A percentile compares a stretch with the other conserved stretches of the same genome.
These are phyloP conservation scores for Didymella arachidicola DNA, from an alignment of 2,329 filamentous ascomycete species.

Conservation along the genomic window DNA sequence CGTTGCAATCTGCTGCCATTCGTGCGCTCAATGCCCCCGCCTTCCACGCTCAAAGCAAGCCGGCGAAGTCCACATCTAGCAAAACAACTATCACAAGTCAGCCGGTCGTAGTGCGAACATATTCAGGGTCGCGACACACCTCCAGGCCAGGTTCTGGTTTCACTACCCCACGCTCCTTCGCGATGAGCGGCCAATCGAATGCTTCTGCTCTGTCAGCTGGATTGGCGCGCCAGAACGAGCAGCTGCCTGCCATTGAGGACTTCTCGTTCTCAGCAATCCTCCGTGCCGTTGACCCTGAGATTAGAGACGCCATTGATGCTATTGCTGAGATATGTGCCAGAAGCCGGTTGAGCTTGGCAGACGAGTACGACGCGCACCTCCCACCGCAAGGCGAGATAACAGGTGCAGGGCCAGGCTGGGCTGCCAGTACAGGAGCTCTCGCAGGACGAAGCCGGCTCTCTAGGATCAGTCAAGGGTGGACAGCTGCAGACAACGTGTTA, in stretches of 20 bases:
- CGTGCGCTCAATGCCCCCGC: constrained; percentile 51
- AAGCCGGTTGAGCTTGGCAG: constrained; percentile 67
- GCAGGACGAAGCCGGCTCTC: constrained; percentile 44
- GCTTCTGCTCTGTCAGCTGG: constrained; percentile 44
- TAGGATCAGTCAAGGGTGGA: constrained; percentile 45
- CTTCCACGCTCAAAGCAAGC: constrained; percentile 45
- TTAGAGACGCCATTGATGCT: constrained; percentile 65
- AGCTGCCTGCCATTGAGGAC: constrained; percentile 58
- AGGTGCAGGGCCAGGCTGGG: constrained; percentile 38
- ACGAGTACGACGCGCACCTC: constrained; percentile 69
- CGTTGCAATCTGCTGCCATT: constrained; percentile 49
- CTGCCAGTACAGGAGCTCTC: constrained; percentile 39
- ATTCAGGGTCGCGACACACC: constrained; percentile 47
- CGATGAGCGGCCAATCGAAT: constrained; percentile 40
- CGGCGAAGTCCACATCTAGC: constrained; percentile 50
- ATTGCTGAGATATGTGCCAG: constrained; percentile 70
- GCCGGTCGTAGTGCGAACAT: constrained; percentile 55
- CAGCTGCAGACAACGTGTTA: constrained; percentile 50
- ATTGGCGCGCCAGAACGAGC: constrained; percentile 37
- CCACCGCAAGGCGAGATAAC: constrained; percentile 67
- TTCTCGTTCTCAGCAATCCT: constrained; percentile 66
- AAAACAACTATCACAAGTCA: constrained; percentile 52
- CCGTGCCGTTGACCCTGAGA: constrained; percentile 65
- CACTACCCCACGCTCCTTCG: constrained; percentile 42
- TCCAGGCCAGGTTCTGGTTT: constrained; percentile 46